Base-by-base conservation (phyloP, 2,329 filamentous ascomycete species). In the Elsinoe fawcettii region DNA sequence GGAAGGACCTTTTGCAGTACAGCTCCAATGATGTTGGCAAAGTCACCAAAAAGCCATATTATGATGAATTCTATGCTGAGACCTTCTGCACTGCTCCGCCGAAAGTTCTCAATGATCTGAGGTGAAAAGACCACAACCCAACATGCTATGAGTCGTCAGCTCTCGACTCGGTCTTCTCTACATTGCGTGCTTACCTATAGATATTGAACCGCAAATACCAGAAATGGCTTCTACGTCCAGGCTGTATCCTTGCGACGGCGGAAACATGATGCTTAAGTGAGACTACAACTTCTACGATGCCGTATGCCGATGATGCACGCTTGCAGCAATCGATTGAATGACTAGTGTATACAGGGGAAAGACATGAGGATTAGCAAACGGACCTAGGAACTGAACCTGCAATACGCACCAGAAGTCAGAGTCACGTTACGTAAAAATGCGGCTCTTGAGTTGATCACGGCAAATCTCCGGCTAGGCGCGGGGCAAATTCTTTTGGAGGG, bases 111-210 rank as follows among this genome's bases (percentile, higher is more conserved):
- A 65, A 96, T 86, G 65, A 99, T 96, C 66, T 99, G 93, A 1
- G 93, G 93, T 0, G 90, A 93, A 75, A 96, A 99, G 58, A 99
- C 93, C 34, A 97, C 89, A 58, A 97, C 88, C 93, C 93, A 96
- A 70, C 91, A 96, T 53, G 91, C 91, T 61, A 25, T 20, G 16
- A 22, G 12, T 39, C 14, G 43, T 44, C 5, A 47, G 23, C 1
- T 4, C 37, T 9, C 25, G 11, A 36, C 20, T 11, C 49, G 8
- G 9, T 37, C 34, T 16, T 8, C 34, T 18, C 22, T n/a, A 20
- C 9, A 8, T 5, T 20, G 5, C 14, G 3, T 6, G 47, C 58
- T 9, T 20, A 61, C 60, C 60, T 69, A 99, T 96, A 46, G 90
- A 96, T 64, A 99, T 91, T 7, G 91, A 96, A 34, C 91, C 92